Percentiles rank a stretch among this genome's conserved stretches.
Conservation (phyloP, 768 basidiomycete genomes). For the Boletellus emodensis region DNA sequence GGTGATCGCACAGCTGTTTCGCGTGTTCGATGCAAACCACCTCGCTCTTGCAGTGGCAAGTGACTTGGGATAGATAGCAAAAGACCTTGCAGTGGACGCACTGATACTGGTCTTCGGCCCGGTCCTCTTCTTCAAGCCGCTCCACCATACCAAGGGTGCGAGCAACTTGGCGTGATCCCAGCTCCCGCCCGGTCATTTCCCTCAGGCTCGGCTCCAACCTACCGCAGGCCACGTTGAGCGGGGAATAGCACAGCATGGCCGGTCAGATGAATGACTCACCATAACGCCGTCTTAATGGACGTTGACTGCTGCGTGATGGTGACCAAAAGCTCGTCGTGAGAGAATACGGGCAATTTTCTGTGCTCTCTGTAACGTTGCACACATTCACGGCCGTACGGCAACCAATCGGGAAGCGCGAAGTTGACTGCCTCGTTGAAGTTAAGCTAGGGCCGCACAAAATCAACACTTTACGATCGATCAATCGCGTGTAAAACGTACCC, state of each 20-base stretch:
- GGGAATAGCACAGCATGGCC: conserved; percentile 14
- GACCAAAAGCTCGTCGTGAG: conserved; percentile 93
- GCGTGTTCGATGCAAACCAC: conserved; percentile 87
- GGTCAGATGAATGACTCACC: conserved; percentile 48
- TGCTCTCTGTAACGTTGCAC: conserved; percentile 88
- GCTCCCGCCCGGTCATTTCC: conserved; percentile 88
- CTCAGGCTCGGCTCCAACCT: conserved; percentile 83
- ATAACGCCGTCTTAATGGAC: conserved; percentile 87
- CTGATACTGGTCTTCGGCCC: conserved; percentile 92
- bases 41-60: conserved; percentile 71
- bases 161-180: conserved; percentile 59
- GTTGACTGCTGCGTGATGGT: conserved; percentile 97
- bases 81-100: conserved; percentile 91
- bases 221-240: conserved; percentile 17
- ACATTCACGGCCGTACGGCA: conserved; percentile 81
- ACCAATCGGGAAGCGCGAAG: conserved; percentile 95
- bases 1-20: conserved; percentile 68
- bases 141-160: conserved; percentile 62
- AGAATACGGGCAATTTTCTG: conserved; percentile 93
- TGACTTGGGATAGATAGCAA: conserved; percentile 92
- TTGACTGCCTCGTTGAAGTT: conserved; percentile 99
- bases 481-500: conserved; percentile 54
- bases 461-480: conserved; percentile 21
- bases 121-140: conserved; percentile 71
- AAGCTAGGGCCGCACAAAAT: conserved; percentile 50